These are phyloP conservation scores for Trametes villosa DNA, from an alignment of 768 basidiomycete species.

Conservation along the genomic window DNA sequence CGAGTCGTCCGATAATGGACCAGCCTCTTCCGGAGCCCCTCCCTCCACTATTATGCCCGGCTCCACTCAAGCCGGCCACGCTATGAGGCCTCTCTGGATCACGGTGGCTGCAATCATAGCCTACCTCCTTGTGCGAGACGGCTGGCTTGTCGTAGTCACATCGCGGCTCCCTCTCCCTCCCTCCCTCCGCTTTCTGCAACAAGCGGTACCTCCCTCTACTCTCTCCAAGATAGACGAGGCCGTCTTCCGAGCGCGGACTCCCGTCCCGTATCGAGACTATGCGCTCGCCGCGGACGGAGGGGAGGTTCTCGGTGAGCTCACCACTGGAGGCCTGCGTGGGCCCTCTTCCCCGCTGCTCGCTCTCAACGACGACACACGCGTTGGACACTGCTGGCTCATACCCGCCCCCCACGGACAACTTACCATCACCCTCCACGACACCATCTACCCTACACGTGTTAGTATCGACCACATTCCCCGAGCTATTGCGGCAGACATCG, in stretches of 20 bases:
- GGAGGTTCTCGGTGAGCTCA: not conserved
- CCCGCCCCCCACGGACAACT: not conserved
- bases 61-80: too few relatives aligned
- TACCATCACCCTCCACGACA: not conserved
- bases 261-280: constrained; percentile 8
- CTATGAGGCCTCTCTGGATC: too few relatives aligned
- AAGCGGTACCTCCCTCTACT: too few relatives aligned
- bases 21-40: too few relatives aligned
- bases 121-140: too few relatives aligned
- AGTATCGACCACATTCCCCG: constrained; percentile 11
- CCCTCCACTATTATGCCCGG: too few relatives aligned
- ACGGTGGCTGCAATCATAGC: too few relatives aligned
- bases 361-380: not conserved
- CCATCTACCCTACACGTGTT: constrained; percentile 2
- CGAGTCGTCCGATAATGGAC: too few relatives aligned
- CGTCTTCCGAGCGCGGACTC: not conserved
- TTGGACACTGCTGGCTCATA: not conserved
- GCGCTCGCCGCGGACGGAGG: not conserved
- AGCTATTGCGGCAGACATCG: not conserved
- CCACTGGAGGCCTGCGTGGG: not conserved
- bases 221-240: not conserved
- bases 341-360: not conserved
- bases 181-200: too few relatives aligned
- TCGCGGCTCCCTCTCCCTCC: too few relatives aligned
- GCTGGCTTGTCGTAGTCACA: too few relatives aligned